These are phyloP conservation scores for Alternaria ethzedia DNA, from an alignment of 2,329 filamentous ascomycete genomes.

Conservation along the genomic window DNA sequence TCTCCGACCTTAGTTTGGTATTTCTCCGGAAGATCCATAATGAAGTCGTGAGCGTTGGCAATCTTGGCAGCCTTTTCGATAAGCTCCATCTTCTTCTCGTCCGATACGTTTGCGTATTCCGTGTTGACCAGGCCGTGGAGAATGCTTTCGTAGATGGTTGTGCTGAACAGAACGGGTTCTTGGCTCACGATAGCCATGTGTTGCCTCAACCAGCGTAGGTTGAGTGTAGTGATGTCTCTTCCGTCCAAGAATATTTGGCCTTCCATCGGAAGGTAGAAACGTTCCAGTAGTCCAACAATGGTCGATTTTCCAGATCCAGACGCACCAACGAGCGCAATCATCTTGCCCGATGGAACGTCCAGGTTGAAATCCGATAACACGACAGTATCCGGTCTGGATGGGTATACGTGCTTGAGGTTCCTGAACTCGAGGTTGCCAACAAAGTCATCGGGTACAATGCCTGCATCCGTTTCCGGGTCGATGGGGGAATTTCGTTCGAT, in stretches of 20 bases:
- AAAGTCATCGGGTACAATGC: slow-evolving; percentile 74
- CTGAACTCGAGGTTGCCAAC: slow-evolving; percentile 81
- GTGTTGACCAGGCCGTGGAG: slow-evolving; percentile 89
- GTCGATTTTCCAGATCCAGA: slow-evolving; percentile 96
- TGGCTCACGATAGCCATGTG: slow-evolving; percentile 93
- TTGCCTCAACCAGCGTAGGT: slow-evolving; percentile 88
- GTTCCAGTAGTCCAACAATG: slow-evolving; percentile 88
- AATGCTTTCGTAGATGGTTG: slow-evolving; percentile 89
- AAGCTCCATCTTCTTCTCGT: slow-evolving; percentile 72
- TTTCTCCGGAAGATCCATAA: slow-evolving; percentile 78
- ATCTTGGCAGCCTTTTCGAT: slow-evolving; percentile 84
- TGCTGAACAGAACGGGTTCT: slow-evolving; percentile 88
- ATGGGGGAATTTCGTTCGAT: slow-evolving; percentile 89
- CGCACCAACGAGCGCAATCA: slow-evolving; percentile 89
- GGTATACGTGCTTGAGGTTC: slow-evolving; percentile 90
- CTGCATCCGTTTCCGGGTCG: slow-evolving; percentile 74
- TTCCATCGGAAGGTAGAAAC: slow-evolving; percentile 89
- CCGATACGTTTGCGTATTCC: slow-evolving; percentile 67
- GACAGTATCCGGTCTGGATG: slow-evolving; percentile 85
- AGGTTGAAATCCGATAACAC: slow-evolving; percentile 87
- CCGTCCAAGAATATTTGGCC: slow-evolving; percentile 83
- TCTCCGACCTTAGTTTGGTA: slow-evolving; percentile 97
- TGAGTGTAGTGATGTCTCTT: slow-evolving; percentile 78
- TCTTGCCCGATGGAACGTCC: slow-evolving; percentile 84
- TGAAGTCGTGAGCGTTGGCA: slow-evolving; percentile 94